Base-by-base conservation (phyloP, 441 rosid species). In the Populus tomentosa region DNA sequence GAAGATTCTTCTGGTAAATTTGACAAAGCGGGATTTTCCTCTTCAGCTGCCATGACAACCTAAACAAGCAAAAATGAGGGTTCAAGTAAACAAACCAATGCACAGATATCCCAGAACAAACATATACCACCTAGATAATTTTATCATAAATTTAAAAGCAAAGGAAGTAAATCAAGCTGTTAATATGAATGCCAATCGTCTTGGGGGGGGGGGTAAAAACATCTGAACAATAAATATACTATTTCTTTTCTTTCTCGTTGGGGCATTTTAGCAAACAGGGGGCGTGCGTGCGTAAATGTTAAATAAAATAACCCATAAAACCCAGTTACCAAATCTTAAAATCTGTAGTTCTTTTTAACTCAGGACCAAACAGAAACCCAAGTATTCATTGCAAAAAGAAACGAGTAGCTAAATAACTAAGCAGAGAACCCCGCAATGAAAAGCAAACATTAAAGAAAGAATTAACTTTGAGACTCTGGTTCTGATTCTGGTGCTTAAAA, bases 21-120 rank as follows among this genome's bases (percentile, higher is more conserved):
- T 64, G 87, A 76, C 59, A 86, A 77, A 16, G 72, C 36, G 11
- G 67, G 67, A 62, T 73, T 80, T 78, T 88, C 88, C 72, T 86
- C 90, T 33, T 87, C 90, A 18, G 83, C 82, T 26, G 72, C 87
- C 94, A 90, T 90, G 75, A 72, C 65, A 70, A 63, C 26, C 70
- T 50, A 13, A n/a, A 13, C 42, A 11, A 61, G 21, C 20, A 4
- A 46, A 59, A 40, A 61, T 21, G 26, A 21, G 65, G 65, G 23
- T 21, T 61, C 65, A 3, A 3, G 24, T 59, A 59, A n/a, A 59
- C 46, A 40, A 40, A 40, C 14, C 46, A 40, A 40, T 10, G 4
- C 46, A 40, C 46, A 2, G 46, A 40, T 40, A 40, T 40, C 46
- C 46, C 64, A 21, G 21, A 61, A 21, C 64, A 21, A 61, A 61